These are phyloP conservation scores for Sporothrix brasiliensis DNA, from an alignment of 2,329 filamentous ascomycete species.

Conservation along the genomic window DNA sequence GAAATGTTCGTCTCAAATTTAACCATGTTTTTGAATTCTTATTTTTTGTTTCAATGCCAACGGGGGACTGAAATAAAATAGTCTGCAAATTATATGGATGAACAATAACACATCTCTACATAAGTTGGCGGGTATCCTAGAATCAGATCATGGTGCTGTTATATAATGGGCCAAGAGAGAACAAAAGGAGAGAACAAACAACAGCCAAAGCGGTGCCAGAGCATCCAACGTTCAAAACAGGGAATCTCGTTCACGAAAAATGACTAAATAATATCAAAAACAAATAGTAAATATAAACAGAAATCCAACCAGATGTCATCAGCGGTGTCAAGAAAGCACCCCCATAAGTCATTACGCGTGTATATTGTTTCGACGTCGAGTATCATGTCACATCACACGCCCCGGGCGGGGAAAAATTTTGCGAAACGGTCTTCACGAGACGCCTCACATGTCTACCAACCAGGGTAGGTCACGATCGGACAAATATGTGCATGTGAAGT, in stretches of 20 bases:
- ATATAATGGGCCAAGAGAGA: conserved; percentile 7
- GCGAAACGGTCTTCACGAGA: neutral
- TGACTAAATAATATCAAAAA: neutral
- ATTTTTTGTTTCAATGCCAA: neutral
- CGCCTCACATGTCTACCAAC: conserved; percentile 44
- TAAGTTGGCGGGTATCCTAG: conserved; percentile 16
- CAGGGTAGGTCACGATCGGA: conserved; percentile 56
- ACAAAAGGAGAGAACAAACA: conserved; percentile 17
- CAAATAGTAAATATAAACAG: neutral
- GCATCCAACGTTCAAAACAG: neutral
- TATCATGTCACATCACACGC: neutral
- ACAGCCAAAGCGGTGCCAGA: neutral
- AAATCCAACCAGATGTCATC: neutral
- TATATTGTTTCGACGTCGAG: neutral
- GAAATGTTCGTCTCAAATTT: neutral
- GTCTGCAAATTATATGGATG: neutral
- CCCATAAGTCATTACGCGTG: neutral
- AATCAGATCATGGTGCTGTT: conserved; percentile 3
- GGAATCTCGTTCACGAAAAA: neutral
- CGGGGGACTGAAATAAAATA: neutral
- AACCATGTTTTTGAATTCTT: neutral
- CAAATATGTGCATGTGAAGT: conserved; percentile 56
- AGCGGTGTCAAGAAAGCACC: neutral
- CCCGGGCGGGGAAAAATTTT: neutral
- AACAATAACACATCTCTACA: neutral